phyloP scores from a whole-genome alignment of 2,329 filamentous ascomycete species.

The Pezicula rhizophila region DNA sequence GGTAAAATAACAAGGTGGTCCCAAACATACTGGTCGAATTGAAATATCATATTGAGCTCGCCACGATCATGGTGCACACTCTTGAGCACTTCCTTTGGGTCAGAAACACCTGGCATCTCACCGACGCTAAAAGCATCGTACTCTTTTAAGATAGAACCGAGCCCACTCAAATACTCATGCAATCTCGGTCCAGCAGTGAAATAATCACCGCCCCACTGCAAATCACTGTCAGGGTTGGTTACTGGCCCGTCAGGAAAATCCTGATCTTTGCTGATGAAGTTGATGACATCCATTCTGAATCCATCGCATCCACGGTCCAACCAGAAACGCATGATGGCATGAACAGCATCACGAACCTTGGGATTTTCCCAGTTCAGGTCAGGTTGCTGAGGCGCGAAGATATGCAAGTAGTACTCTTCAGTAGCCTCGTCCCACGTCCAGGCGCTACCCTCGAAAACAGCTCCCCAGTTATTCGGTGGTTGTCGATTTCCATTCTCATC shows the following conservation, averaged over 20 bases:
- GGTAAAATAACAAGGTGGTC: neutral
- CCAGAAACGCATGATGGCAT: conserved; percentile 69
- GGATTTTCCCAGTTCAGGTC: conserved; percentile 74
- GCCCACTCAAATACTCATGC: conserved; percentile 41
- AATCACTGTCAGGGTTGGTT: conserved; percentile 33
- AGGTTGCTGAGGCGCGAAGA: conserved; percentile 66
- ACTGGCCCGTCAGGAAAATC: conserved; percentile 47
- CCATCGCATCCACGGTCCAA: conserved; percentile 52
- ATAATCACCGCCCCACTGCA: conserved; percentile 45
- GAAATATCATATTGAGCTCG: conserved; percentile 68
- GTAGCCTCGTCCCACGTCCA: conserved; percentile 48
- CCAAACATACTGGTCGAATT: conserved; percentile 52
- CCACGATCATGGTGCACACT: conserved; percentile 49
- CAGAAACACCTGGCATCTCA: conserved; percentile 39
- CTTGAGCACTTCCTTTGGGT: conserved; percentile 42
- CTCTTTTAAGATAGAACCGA: conserved; percentile 38
- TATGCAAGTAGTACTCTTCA: conserved; percentile 48
- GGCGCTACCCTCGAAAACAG: conserved; percentile 38
- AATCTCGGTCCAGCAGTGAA: conserved; percentile 53
- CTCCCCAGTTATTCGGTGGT: conserved; percentile 40
- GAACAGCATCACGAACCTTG: conserved; percentile 59
- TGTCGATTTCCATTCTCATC: conserved; percentile 28
- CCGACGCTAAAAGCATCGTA: conserved; percentile 49
- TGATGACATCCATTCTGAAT: conserved; percentile 64
- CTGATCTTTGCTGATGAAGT: conserved; percentile 58